A percentile compares a stretch with the other conserved stretches of the same genome.
phyloP scores from a whole-genome alignment of 495 filamentous ascomycete genomes.

The Tuber aestivum region DNA sequence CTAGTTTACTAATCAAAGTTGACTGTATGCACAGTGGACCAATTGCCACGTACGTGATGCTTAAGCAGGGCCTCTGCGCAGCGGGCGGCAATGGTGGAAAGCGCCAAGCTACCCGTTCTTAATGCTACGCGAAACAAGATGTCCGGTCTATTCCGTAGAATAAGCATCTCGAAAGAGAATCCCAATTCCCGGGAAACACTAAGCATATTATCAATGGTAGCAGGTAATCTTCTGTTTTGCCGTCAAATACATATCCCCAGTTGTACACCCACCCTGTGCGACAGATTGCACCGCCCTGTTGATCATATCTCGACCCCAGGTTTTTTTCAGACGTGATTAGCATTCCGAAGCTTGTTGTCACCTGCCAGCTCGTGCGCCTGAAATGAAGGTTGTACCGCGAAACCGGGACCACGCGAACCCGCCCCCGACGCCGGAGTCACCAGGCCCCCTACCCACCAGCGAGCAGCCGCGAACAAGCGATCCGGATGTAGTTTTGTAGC shows the following conservation, averaged over 20 bases:
- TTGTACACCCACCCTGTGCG: constrained; percentile 42
- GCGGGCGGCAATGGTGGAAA: constrained; percentile 42
- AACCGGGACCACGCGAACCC: constrained; percentile 48
- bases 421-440: constrained; percentile 41
- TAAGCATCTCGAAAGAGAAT: not conserved
- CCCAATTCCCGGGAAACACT: constrained; percentile 13
- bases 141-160: constrained; percentile 44
- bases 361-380: constrained; percentile 43
- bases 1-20: constrained; percentile 44
- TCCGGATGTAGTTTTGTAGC: constrained; percentile 15
- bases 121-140: constrained; percentile 45
- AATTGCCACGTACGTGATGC: constrained; percentile 40
- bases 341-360: constrained; percentile 39
- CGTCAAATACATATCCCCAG: constrained; percentile 4
- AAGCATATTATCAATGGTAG: constrained; percentile 49
- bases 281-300: constrained; percentile 42
- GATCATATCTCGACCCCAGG: constrained; percentile 44
- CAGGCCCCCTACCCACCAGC: constrained; percentile 44
- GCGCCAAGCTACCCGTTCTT: not conserved
- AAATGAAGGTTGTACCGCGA: constrained; percentile 46
- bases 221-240: constrained; percentile 41
- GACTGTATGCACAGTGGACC: constrained; percentile 44
- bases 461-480: constrained; percentile 42
- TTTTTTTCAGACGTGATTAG: constrained; percentile 43
- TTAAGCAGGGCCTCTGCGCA: constrained; percentile 43